These are phyloP conservation scores for Lasiodiplodia sp. DNA, from an alignment of 2,329 filamentous ascomycete genomes.

Conservation along the genomic window DNA sequence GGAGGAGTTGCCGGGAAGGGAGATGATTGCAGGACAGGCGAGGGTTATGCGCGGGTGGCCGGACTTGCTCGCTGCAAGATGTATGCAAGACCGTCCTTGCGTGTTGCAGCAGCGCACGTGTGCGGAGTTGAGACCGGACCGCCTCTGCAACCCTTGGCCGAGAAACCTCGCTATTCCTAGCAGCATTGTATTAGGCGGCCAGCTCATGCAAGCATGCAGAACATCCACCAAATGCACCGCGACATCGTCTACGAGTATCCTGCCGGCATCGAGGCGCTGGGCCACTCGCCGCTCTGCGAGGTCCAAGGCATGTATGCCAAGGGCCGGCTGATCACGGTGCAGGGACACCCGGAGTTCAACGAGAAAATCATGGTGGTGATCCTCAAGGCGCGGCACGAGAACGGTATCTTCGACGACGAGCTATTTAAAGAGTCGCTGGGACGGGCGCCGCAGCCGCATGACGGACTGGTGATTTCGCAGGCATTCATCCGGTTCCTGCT, in stretches of 20 bases:
- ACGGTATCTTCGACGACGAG: constrained; percentile 74
- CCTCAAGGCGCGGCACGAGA: constrained; percentile 67
- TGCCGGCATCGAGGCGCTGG: constrained; percentile 66
- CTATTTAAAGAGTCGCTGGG: constrained; percentile 72
- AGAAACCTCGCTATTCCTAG: neutral
- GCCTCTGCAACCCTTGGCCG: too few species aligned
- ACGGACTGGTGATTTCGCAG: constrained; percentile 77
- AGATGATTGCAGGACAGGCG: neutral
- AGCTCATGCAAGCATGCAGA: constrained; percentile 50
- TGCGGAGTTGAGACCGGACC: neutral
- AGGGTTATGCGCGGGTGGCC: neutral
- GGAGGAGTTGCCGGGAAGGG: neutral
- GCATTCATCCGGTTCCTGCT: constrained; percentile 80
- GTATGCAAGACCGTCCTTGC: constrained; percentile 24
- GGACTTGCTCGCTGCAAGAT: neutral
- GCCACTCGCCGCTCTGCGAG: constrained; percentile 69
- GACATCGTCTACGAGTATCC: constrained; percentile 76
- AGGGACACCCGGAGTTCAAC: constrained; percentile 87
- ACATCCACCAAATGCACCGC: constrained; percentile 85
- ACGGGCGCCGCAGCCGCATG: constrained; percentile 72
- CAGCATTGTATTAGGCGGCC: constrained; percentile 2
- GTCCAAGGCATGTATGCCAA: constrained; percentile 83
- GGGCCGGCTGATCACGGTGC: constrained; percentile 73
- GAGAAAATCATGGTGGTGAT: constrained; percentile 74
- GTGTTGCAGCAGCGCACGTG: constrained; percentile 35